A percentile compares a stretch with the other conserved stretches of the same genome.
Evolutionary conservation across 1,284 basidiomycete species (phyloP).

Genomic region (Puccinia triticina): DNA sequence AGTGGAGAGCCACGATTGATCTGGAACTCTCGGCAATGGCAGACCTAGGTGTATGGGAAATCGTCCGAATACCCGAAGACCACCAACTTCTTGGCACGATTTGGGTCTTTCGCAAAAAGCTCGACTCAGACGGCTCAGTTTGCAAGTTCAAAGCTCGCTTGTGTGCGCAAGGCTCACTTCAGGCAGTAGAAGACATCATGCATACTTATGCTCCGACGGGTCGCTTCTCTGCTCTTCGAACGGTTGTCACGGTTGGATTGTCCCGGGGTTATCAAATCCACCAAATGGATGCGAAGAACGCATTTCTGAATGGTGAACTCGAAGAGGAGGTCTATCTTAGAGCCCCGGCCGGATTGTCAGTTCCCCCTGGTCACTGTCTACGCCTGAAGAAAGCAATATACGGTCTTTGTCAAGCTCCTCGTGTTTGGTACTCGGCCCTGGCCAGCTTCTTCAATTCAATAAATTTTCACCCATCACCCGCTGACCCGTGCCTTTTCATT

Average conservation of each 20-base stretch:
- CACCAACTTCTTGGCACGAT: not conserved
- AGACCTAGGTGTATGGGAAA: not conserved
- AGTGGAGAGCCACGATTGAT: not conserved
- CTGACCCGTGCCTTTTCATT: not conserved
- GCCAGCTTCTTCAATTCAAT: not conserved
- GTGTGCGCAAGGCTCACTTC: not conserved
- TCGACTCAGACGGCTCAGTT: not conserved
- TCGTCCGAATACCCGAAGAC: not conserved
- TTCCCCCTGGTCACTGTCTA: not conserved
- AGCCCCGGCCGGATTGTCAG: not conserved
- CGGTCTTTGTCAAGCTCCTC: not conserved
- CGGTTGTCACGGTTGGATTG: not conserved
- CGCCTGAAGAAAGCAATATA: not conserved
- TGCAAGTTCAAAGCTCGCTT: not conserved
- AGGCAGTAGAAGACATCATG: not conserved
- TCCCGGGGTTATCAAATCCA: not conserved
- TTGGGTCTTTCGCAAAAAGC: constrained; percentile 9
- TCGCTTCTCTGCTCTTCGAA: not conserved
- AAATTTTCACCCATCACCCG: not conserved
- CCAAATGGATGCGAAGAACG: not conserved
- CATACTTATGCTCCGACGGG: constrained; percentile 10
- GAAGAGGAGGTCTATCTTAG: not conserved
- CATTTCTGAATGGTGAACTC: not conserved
- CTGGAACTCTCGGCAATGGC: not conserved
- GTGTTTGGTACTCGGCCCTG: not conserved